A percentile compares a stretch with the other conserved stretches of the same genome.
phyloP scores from a whole-genome alignment of 2,329 filamentous ascomycete species.

The Clonostachys rhizophaga region DNA sequence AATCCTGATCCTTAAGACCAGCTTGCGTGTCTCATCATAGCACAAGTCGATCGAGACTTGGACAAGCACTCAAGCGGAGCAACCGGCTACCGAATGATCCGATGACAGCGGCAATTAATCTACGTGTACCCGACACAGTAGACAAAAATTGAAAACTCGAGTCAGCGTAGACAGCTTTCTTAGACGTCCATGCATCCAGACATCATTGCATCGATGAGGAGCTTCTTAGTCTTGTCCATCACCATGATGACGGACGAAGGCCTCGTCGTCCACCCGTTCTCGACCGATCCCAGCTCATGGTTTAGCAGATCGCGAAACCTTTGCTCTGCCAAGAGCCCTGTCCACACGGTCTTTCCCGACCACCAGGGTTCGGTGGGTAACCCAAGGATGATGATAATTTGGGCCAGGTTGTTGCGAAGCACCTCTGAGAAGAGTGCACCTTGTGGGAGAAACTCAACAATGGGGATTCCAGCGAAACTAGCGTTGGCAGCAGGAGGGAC shows the following conservation, averaged over 20 bases:
- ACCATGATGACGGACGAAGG: neutral
- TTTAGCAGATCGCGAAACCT: constrained; percentile 14
- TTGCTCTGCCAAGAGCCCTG: constrained; percentile 10
- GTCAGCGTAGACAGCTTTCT: too few species aligned
- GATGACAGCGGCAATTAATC: too few species aligned
- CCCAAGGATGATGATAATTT: constrained; percentile 16
- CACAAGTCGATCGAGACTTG: too few species aligned
- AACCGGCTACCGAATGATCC: too few species aligned
- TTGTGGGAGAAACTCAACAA: constrained; percentile 15
- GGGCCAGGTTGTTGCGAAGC: constrained; percentile 12
- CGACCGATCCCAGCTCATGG: constrained; percentile 11
- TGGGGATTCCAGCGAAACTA: constrained; percentile 12
- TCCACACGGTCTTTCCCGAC: constrained; percentile 12
- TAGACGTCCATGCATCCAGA: too few species aligned
- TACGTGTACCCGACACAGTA: too few species aligned
- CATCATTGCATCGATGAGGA: too few species aligned
- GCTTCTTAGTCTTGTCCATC: too few species aligned
- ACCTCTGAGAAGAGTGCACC: constrained; percentile 18
- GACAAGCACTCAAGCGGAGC: too few species aligned
- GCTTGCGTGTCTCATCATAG: neutral
- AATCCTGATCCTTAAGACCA: neutral
- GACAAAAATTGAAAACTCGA: too few species aligned
- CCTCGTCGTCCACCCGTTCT: neutral
- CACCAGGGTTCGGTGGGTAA: constrained; percentile 12
- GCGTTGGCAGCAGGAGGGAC: constrained; percentile 1